phyloP scores from a whole-genome alignment of 495 filamentous ascomycete genomes.

The Xylaria sp. region DNA sequence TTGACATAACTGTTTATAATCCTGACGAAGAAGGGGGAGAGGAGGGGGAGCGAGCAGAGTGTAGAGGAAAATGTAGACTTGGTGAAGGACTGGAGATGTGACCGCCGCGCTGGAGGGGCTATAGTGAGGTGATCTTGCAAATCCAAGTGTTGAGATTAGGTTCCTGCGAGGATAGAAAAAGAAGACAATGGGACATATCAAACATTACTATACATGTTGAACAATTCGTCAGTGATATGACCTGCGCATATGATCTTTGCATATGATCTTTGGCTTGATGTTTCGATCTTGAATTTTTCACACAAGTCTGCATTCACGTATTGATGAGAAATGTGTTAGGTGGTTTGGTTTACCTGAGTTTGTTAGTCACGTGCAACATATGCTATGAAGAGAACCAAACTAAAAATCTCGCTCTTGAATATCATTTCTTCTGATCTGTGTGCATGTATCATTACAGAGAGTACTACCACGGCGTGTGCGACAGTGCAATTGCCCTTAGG shows the following conservation, averaged over 20 bases:
- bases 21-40: constrained; percentile 17
- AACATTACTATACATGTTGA: constrained; percentile 13
- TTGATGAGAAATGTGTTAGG: too few relatives aligned
- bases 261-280: not conserved
- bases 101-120: constrained; percentile 28
- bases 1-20: constrained; percentile 44
- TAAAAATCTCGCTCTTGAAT: not conserved
- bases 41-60: not conserved
- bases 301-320: too few relatives aligned
- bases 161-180: constrained; percentile 39
- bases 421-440: constrained; percentile 7
- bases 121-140: constrained; percentile 38
- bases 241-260: not conserved
- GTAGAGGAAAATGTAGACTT: constrained; percentile 26
- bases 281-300: not conserved
- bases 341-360: too few relatives aligned
- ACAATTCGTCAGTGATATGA: not conserved
- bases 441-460: constrained; percentile 21
- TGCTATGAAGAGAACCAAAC: not conserved
- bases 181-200: constrained; percentile 38
- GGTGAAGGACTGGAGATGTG: constrained; percentile 19
- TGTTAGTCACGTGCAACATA: not conserved
- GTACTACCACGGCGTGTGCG: not conserved
- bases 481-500: not conserved
- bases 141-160: constrained; percentile 30